Evolutionary conservation across 768 basidiomycete species (phyloP).

Genomic region (Russula compacta): DNA sequence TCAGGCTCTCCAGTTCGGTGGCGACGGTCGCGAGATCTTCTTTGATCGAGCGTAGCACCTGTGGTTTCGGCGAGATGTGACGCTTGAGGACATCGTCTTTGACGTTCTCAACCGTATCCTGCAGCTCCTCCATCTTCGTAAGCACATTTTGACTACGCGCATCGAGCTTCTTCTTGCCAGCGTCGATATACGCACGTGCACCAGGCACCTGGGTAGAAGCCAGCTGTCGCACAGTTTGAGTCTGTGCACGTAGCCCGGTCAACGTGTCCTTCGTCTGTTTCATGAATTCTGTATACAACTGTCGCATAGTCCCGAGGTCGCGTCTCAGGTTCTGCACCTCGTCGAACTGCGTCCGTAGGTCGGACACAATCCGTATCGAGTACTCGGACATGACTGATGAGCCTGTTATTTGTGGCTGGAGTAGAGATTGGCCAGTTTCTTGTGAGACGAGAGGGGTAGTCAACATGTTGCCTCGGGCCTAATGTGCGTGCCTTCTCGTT

Average conservation of each 20-base stretch:
- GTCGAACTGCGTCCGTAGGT: conserved; percentile 88
- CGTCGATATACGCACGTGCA: conserved; percentile 79
- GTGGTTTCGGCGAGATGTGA: conserved; percentile 73
- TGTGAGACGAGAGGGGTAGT: conserved; percentile 41
- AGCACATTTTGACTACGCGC: conserved; percentile 79
- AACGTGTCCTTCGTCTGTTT: conserved; percentile 84
- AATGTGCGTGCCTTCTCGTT: conserved; percentile 25
- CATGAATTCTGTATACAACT: conserved; percentile 92
- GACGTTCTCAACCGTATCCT: conserved; percentile 82
- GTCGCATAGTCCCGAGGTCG: conserved; percentile 88
- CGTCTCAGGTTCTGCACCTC: conserved; percentile 91
- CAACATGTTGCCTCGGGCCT: conserved; percentile 24
- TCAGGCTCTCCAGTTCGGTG: conserved; percentile 64
- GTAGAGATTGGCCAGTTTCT: conserved; percentile 58
- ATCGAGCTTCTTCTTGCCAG: conserved; percentile 90
- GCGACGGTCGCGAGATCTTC: conserved; percentile 60
- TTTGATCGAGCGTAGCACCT: conserved; percentile 59
- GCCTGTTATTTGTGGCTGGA: conserved; percentile 60
- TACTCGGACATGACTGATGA: conserved; percentile 67
- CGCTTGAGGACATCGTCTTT: conserved; percentile 89
- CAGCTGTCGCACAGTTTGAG: conserved; percentile 79
- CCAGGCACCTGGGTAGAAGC: conserved; percentile 77
- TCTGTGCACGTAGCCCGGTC: conserved; percentile 68
- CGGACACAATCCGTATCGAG: conserved; percentile 61
- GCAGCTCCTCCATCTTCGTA: conserved; percentile 87